Base-by-base conservation (phyloP, 129 eudicot species). In the Flaveria brownii region DNA sequence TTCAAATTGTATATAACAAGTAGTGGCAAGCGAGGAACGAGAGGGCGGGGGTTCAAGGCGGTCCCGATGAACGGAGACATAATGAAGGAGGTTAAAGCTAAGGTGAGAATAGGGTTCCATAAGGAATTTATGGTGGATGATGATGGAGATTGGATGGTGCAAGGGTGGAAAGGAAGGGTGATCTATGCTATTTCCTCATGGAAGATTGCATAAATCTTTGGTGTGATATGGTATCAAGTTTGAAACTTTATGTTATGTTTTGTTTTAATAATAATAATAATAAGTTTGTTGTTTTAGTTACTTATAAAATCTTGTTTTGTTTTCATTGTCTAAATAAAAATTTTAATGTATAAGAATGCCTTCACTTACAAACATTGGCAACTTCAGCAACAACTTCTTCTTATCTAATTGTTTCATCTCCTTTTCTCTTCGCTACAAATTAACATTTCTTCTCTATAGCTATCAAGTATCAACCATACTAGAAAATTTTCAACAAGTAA, bases 11-110 rank as follows among this genome's bases (percentile, higher is more conserved):
- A 26, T 26, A n/a, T n/a, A n/a, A 88, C 55, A 89, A 83, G 70
- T 90, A 87, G 33, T 89, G 90, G 92, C 86, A 85, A 41, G 72
- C 56, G 13, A 78, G 91, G 75, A 81, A 71, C 30, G 28, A 26
- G 72, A 87, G 89, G 77, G 84, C 87, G 1, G 92, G 92, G 62
- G n/a, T 87, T 89, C 23, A 70, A 18, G 23, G 82, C 76, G 20
- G 62, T 85, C 28, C 79, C 81, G 7, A 50, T 82, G 66, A 67
- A 85, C 49, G 22, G 5, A 15, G 84, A 74, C 55, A 75, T 85
- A 33, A 56, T 82, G 86, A 75, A 74, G 68, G 85, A 51, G 75
- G 81, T 76, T 15, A 55, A 18, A 56, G 86, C 78, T 33, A 82
- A 75, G 80, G 82, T 85, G 81, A 78, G 65, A 17, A 33, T 74